Percentiles rank a stretch among this genome's conserved stretches.
Conservation (phyloP, 345 rosid species). For the Brassica juncea region DNA sequence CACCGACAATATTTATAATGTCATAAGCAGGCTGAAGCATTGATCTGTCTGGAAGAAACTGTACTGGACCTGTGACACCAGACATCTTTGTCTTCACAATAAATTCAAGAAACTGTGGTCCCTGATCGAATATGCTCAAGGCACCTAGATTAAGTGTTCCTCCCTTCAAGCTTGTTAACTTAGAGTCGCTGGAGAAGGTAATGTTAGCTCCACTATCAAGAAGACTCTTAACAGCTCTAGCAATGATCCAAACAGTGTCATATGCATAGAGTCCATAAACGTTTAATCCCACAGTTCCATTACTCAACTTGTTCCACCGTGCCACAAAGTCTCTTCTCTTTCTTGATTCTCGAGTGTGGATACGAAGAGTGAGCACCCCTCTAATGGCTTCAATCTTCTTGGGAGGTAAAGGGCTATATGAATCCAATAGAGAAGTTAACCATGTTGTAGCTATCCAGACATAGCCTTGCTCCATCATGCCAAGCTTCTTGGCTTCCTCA, state of each 20-base stretch:
- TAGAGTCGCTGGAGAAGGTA: background rate
- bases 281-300: background rate
- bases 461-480: background rate
- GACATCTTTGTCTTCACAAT: slow-evolving; percentile 2
- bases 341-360: background rate
- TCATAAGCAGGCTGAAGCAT: background rate
- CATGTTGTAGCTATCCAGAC: background rate
- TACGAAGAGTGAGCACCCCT: slow-evolving; percentile 1
- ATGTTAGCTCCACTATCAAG: background rate
- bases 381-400: background rate
- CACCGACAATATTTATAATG: background rate
- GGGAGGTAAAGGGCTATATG: background rate
- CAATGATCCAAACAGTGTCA: slow-evolving; percentile 2
- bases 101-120: background rate
- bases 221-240: slow-evolving; percentile 1
- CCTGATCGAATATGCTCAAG: background rate
- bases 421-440: background rate
- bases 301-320: slow-evolving; percentile 2
- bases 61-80: background rate
- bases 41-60: background rate
- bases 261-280: background rate
- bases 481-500: slow-evolving; percentile 1
- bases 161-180: background rate
- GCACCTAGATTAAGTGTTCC: background rate
- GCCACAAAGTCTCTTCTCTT: background rate